Evolutionary conservation across 768 basidiomycete species (phyloP), one percentile per base, ranked within the genome.

Genomic region (Lactarius quietus): DNA sequence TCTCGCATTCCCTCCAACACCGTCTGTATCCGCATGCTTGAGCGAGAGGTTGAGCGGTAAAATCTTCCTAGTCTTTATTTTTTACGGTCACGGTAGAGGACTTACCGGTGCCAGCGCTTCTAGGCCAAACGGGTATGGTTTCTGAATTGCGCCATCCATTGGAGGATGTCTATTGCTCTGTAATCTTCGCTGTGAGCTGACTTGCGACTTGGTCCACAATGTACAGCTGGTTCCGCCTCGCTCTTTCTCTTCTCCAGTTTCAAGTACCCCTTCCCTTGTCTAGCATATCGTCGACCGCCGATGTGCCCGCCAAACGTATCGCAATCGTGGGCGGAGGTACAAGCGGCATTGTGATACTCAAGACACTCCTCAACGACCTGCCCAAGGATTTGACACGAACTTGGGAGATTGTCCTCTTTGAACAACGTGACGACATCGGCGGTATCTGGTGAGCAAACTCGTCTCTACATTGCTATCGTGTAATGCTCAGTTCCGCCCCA

Each of bases 291-390:
- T 39, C 41, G 31, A 17, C 12, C 38, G 23, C 48, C 23, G 41
- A 33, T 9, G 20, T 52, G 51, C 64, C 70, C 51, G 62, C 70
- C 1, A 86, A 84, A 73, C 79, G 80, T 6, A 81, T 87, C 57
- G 85, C 81, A 8, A 80, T 87, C 55, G 76, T 87, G 20, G 86
- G 86, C 12, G 83, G 79, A 6, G 85, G 84, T 1, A 85, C 82
- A 68, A 83, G 81, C 6, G 85, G 85, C 1, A 73, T 87, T 31
- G 83, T 81, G 2, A 77, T 79, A 72, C 72, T 87, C 31, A 83
- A 83, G 70, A 80, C 79, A 7, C 70, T 83, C 18, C 51, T 74
- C 26, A 71, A 82, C 5, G 82, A 84, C 70, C 69, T 86, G 7
- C 81, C 82, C 17, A 72, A 74, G 23, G 75, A 80, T 36, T 63